These are phyloP conservation scores for Boletus edulis DNA, from an alignment of 768 basidiomycete species.

Conservation along the genomic window DNA sequence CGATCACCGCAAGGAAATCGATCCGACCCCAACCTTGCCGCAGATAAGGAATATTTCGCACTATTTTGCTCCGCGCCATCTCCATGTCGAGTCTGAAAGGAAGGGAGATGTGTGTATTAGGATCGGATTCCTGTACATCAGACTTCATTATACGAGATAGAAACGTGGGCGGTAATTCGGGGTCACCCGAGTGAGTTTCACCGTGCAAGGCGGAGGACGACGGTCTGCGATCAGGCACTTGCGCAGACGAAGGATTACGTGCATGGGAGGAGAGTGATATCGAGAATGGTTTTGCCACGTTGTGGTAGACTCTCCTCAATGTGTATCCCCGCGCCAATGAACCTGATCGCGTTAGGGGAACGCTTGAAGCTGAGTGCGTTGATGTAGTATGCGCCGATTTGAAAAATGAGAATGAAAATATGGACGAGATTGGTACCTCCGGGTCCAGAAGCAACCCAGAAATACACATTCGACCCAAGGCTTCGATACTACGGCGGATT, in stretches of 20 bases:
- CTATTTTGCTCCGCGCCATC: slow-evolving; percentile 53
- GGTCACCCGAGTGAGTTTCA: slow-evolving; percentile 35
- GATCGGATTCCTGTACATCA: slow-evolving; percentile 37
- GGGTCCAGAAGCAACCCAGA: slow-evolving; percentile 89
- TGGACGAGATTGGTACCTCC: slow-evolving; percentile 53
- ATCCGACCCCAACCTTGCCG: slow-evolving; percentile 92
- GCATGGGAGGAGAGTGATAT: slow-evolving; percentile 39
- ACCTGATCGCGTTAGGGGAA: slow-evolving; percentile 24
- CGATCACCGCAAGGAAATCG: slow-evolving; percentile 80
- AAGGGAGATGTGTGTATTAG: slow-evolving; percentile 40
- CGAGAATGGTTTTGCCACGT: slow-evolving; percentile 54
- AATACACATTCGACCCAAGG: slow-evolving; percentile 83
- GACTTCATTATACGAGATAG: slow-evolving; percentile 48
- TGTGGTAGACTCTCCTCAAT: slow-evolving; percentile 43
- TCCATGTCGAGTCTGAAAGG: slow-evolving; percentile 64
- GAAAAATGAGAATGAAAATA: slow-evolving; percentile 43
- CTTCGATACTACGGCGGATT: slow-evolving; percentile 61
- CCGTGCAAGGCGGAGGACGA: background rate
- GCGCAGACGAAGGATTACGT: slow-evolving; percentile 14
- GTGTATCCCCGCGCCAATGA: slow-evolving; percentile 46
- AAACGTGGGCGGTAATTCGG: slow-evolving; percentile 44
- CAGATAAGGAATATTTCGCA: slow-evolving; percentile 78
- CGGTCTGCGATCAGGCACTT: slow-evolving; percentile 7
- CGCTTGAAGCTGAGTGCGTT: slow-evolving; percentile 23
- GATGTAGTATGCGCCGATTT: slow-evolving; percentile 24